Conservation (phyloP, 1,284 basidiomycete species). For the Inonotus hispidus region DNA sequence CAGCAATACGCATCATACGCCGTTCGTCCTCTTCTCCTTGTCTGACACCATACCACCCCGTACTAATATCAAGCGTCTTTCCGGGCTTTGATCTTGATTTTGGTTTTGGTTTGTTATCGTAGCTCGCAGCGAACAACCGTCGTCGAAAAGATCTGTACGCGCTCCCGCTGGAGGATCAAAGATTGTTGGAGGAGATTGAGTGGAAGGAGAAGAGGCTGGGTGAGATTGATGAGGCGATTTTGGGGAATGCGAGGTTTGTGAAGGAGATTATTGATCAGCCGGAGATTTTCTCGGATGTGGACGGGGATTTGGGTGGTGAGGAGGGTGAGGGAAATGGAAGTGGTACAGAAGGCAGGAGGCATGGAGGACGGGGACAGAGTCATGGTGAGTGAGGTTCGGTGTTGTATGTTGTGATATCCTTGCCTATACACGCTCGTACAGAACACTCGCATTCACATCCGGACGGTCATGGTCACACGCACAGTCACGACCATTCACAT, state of each 20-base stretch:
- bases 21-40: conserved; percentile 33
- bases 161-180: conserved; percentile 55
- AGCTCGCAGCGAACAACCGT: conserved; percentile 74
- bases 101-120: too few relatives aligned
- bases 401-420: background rate
- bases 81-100: conserved; percentile 4
- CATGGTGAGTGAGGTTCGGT: background rate
- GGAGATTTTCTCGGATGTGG: conserved; percentile 59
- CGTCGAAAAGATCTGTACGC: conserved; percentile 67
- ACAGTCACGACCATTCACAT: conserved; percentile 25
- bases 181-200: conserved; percentile 52
- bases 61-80: background rate
- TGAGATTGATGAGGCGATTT: conserved; percentile 63
- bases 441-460: conserved; percentile 10
- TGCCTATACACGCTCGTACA: background rate
- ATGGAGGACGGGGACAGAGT: background rate
- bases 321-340: conserved; percentile 23
- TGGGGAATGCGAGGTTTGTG: conserved; percentile 65
- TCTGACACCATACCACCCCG: background rate
- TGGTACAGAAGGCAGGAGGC: background rate
- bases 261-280: conserved; percentile 60
- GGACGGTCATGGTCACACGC: background rate
- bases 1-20: conserved; percentile 59
- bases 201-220: conserved; percentile 60
- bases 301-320: conserved; percentile 29